Evolutionary conservation across 2,329 filamentous ascomycete species (phyloP), one percentile per base, ranked within the genome.

Genomic region (Penicillium capsulatum): DNA sequence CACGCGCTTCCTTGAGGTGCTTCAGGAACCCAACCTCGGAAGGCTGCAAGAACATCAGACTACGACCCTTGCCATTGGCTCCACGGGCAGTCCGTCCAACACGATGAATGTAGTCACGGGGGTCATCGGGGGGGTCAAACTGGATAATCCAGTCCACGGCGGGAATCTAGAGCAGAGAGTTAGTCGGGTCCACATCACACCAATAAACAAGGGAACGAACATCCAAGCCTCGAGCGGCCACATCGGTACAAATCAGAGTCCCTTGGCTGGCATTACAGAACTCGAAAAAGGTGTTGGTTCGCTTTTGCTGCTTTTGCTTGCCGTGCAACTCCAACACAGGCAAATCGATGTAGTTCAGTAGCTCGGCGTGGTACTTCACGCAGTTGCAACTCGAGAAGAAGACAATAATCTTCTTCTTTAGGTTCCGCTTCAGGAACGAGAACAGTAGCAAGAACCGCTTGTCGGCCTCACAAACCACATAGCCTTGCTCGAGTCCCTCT

Each of bases 271-370:
- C 84, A 58, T 90, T 89, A 60, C 80, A 83, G 64, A 98, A 98
- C 64, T 97, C 91, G 66, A 97, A 98, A 66, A 98, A 98, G 1
- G 89, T 95, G 62, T 94, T 94, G 16, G 92, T 98, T n/a, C 92
- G 86, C 67, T 95, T 95, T 68, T 96, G 89, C 68, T 98, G 92
- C 70, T 98, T 98, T 69, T 95, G 88, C 70, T 98, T 96, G 53
- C 89, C 92, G 65, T 94, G 87, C 6, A 94, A 74, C 54, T 87
- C 84, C 30, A 94, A 76, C 2, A 94, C 86, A 4, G 86, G 89
- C 28, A 96, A 77, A 65, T 97, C 92, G 58, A 97, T 96, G 70
- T 95, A 97, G 72, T 97, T 97, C 53, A 98, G 80, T 17, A 98
- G 79, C 65, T 97, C 90, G 17, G 86, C 81, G 68, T 95, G 89